A percentile compares a stretch with the other conserved stretches of the same genome.
Evolutionary conservation across 805 yeast genomes (phyloP).

Genomic region (Blastobotrys robertii): DNA sequence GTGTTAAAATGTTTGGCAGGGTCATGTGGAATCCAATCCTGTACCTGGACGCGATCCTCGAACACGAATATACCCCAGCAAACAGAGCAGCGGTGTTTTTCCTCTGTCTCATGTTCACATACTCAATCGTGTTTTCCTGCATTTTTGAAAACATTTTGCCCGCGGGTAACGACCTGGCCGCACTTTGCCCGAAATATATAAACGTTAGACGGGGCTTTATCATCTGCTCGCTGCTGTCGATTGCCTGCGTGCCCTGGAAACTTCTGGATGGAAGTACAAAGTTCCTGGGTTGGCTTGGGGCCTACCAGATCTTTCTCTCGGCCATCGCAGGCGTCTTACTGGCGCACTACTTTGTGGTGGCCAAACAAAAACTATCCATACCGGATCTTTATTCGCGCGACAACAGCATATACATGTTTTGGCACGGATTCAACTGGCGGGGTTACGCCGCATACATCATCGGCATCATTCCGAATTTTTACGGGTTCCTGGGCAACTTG

Average conservation of each 20-base stretch:
- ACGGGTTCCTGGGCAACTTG: slow-evolving; percentile 11
- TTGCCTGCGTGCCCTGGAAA: slow-evolving; percentile 15
- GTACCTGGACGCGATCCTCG: slow-evolving; percentile 6
- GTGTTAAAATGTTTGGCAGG: background rate
- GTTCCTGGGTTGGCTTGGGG: slow-evolving; percentile 11
- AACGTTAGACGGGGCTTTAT: slow-evolving; percentile 33
- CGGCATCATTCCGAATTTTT: slow-evolving; percentile 8
- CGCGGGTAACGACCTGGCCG: slow-evolving; percentile 40
- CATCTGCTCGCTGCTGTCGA: slow-evolving; percentile 26
- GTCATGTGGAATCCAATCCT: slow-evolving; percentile 3
- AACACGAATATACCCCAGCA: slow-evolving; percentile 4
- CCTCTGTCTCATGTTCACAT: slow-evolving; percentile 7
- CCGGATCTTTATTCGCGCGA: slow-evolving; percentile 4
- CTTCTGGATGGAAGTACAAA: slow-evolving; percentile 7
- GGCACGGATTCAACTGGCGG: slow-evolving; percentile 9
- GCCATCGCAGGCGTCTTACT: slow-evolving; percentile 10
- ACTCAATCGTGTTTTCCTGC: slow-evolving; percentile 9
- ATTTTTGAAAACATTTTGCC: slow-evolving; percentile 37
- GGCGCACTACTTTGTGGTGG: slow-evolving; percentile 11
- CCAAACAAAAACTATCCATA: slow-evolving; percentile 6
- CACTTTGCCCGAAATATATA: slow-evolving; percentile 37
- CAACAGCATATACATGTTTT: slow-evolving; percentile 8
- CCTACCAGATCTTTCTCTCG: slow-evolving; percentile 13
- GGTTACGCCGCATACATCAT: slow-evolving; percentile 8
- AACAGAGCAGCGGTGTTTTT: slow-evolving; percentile 11